Evolutionary conservation across 2,329 filamentous ascomycete species (phyloP).

Genomic region (Apiospora saccharicola): DNA sequence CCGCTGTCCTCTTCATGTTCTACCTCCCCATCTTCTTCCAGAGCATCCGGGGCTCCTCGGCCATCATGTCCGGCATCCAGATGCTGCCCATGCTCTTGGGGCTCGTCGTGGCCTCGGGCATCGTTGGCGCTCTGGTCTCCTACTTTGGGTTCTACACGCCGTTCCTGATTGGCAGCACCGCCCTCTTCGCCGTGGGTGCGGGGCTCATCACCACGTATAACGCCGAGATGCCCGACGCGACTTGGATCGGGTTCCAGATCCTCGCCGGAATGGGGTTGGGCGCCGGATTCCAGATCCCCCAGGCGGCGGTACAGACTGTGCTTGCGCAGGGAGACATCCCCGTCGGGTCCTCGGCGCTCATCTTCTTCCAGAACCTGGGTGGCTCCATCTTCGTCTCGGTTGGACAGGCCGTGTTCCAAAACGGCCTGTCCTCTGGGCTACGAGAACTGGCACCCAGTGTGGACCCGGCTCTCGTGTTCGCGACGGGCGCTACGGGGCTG

Average conservation of each 20-base stretch:
- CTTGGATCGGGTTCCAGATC: constrained; percentile 67
- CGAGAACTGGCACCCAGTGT: background rate
- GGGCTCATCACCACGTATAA: constrained; percentile 60
- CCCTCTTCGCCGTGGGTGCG: constrained; percentile 50
- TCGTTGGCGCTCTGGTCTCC: constrained; percentile 45
- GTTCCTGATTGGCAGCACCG: constrained; percentile 46
- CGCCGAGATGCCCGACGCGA: constrained; percentile 39
- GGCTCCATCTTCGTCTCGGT: constrained; percentile 70
- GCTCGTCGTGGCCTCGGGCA: constrained; percentile 54
- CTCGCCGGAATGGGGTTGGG: constrained; percentile 60
- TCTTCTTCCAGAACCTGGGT: constrained; percentile 69
- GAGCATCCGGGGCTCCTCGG: constrained; percentile 57
- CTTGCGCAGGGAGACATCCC: constrained; percentile 55
- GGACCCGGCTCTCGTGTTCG: background rate
- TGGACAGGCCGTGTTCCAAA: constrained; percentile 72
- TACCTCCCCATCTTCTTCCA: constrained; percentile 62
- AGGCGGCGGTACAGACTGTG: constrained; percentile 58
- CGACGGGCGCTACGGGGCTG: constrained; percentile 2
- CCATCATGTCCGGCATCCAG: constrained; percentile 61
- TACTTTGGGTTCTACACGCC: constrained; percentile 51
- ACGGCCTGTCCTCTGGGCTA: constrained; percentile 51
- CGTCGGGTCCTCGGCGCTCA: constrained; percentile 55
- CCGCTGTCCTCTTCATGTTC: constrained; percentile 61
- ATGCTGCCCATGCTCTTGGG: constrained; percentile 59
- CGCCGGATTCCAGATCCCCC: constrained; percentile 51